phyloP scores from a whole-genome alignment of 768 basidiomycete species.

The Lactarius quietus region DNA sequence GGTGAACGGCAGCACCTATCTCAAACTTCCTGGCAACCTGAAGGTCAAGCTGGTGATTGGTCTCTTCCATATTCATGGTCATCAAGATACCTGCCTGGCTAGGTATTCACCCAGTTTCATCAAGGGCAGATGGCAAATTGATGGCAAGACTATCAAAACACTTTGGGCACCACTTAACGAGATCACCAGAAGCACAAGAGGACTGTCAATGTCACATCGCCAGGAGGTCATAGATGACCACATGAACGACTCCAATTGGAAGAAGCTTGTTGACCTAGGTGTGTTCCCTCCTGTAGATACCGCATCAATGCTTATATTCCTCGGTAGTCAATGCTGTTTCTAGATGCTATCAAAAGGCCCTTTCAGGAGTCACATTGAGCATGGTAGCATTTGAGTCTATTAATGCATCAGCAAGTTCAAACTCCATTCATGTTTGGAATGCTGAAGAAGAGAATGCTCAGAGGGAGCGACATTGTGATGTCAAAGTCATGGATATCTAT shows the following conservation, averaged over 20 bases:
- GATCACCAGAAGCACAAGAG: conserved; percentile 4
- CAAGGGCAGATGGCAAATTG: conserved; percentile 4
- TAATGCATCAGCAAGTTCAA: not conserved
- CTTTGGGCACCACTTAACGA: conserved; percentile 14
- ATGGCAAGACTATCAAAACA: conserved; percentile 11
- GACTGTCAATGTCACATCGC: no score
- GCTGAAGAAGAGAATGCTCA: not conserved
- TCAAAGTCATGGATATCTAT: not conserved
- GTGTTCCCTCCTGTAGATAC: not conserved
- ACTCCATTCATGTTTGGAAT: not conserved
- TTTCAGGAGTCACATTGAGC: not conserved
- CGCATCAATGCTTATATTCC: no score
- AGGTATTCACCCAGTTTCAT: conserved; percentile 7
- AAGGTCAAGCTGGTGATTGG: no score
- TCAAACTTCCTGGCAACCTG: no score
- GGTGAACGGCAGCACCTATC: not conserved
- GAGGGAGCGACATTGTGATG: not conserved
- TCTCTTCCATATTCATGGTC: conserved; percentile 4
- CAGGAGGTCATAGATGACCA: no score
- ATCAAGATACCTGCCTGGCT: conserved; percentile 5
- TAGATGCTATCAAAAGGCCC: not conserved
- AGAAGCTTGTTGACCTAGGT: conserved; percentile 6
- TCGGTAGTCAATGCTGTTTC: not conserved
- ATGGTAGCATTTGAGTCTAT: not conserved
- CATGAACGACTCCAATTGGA: conserved; percentile 4